Percentiles rank a stretch among this genome's conserved stretches.
Conservation (phyloP, 1,139 yeast genomes). For the Taphrina sp. region DNA sequence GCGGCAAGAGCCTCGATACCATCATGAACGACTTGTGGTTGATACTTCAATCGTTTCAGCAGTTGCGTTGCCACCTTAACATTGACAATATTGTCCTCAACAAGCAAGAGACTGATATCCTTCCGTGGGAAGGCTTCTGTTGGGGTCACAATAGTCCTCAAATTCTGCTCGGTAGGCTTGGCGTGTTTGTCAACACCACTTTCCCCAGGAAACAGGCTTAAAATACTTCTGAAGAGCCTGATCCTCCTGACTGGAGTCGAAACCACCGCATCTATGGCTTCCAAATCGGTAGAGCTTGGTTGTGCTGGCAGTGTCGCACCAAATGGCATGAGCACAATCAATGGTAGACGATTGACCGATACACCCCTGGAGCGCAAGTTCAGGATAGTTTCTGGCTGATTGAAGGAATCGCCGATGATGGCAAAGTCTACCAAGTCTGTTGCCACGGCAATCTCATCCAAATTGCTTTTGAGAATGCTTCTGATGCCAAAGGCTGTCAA, state of each 20-base stretch:
- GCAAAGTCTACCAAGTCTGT: slow-evolving; percentile 13
- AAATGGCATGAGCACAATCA: slow-evolving; percentile 29
- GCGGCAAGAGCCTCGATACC: slow-evolving; percentile 27
- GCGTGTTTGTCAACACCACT: slow-evolving; percentile 4
- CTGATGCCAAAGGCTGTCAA: slow-evolving; percentile 10
- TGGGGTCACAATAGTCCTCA: slow-evolving; percentile 10
- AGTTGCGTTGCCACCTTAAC: slow-evolving; percentile 31
- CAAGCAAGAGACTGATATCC: slow-evolving; percentile 23
- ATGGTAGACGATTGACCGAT: slow-evolving; percentile 4
- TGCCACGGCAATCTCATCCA: not conserved
- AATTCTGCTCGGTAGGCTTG: not conserved
- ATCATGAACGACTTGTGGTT: slow-evolving; percentile 24
- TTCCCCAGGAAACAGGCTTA: slow-evolving; percentile 14
- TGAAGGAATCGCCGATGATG: slow-evolving; percentile 26
- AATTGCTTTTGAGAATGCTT: not conserved
- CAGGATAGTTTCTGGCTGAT: slow-evolving; percentile 26
- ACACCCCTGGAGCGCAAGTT: slow-evolving; percentile 7
- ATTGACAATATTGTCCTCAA: slow-evolving; percentile 32
- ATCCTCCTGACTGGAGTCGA: slow-evolving; percentile 20
- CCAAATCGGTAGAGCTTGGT: slow-evolving; percentile 6
- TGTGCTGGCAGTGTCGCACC: slow-evolving; percentile 29
- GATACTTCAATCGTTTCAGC: slow-evolving; percentile 18
- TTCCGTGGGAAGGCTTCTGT: slow-evolving; percentile 15
- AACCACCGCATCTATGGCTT: slow-evolving; percentile 20
- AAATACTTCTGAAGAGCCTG: slow-evolving; percentile 8